A percentile compares a stretch with the other conserved stretches of the same genome.
Conservation (phyloP, 805 yeast genomes). For the Nakazawaea sp. region DNA sequence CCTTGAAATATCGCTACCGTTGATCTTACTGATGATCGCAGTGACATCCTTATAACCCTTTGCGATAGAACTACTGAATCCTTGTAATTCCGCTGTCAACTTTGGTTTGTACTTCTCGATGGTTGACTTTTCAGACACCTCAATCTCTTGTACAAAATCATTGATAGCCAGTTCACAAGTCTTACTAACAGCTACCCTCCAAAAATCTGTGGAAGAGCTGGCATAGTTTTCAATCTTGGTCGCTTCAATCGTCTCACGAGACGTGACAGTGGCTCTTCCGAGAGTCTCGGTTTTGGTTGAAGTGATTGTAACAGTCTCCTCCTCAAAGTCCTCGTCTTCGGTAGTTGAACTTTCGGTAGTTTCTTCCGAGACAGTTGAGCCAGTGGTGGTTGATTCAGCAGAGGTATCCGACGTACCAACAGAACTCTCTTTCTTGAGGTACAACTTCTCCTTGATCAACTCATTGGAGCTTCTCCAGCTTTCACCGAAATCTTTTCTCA, state of each 20-base stretch:
- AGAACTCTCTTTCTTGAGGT: slow-evolving; percentile 1
- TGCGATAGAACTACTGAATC: slow-evolving; percentile 21
- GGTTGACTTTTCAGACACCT: slow-evolving; percentile 20
- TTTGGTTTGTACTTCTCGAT: slow-evolving; percentile 21
- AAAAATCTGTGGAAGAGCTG: slow-evolving; percentile 8
- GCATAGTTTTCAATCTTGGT: slow-evolving; percentile 7
- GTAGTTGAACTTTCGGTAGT: no score
- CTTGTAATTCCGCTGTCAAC: slow-evolving; percentile 28
- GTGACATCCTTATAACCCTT: slow-evolving; percentile 22
- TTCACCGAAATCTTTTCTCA: slow-evolving; percentile 17
- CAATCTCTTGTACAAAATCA: slow-evolving; percentile 31
- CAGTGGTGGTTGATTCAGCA: neutral
- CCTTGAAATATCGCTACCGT: slow-evolving; percentile 32
- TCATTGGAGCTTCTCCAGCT: slow-evolving; percentile 8
- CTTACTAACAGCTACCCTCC: slow-evolving; percentile 8
- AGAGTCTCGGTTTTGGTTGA: neutral
- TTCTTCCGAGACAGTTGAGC: neutral
- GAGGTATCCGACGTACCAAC: neutral
- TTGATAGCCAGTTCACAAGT: slow-evolving; percentile 21
- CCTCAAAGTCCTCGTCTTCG: no score
- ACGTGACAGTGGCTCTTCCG: neutral
- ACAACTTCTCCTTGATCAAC: slow-evolving; percentile 10
- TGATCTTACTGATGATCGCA: slow-evolving; percentile 18
- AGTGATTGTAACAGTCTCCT: slow-evolving; percentile 5
- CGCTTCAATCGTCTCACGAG: neutral